Base-by-base conservation (phyloP, 1,284 basidiomycete genomes). In the Inonotus obliquus region DNA sequence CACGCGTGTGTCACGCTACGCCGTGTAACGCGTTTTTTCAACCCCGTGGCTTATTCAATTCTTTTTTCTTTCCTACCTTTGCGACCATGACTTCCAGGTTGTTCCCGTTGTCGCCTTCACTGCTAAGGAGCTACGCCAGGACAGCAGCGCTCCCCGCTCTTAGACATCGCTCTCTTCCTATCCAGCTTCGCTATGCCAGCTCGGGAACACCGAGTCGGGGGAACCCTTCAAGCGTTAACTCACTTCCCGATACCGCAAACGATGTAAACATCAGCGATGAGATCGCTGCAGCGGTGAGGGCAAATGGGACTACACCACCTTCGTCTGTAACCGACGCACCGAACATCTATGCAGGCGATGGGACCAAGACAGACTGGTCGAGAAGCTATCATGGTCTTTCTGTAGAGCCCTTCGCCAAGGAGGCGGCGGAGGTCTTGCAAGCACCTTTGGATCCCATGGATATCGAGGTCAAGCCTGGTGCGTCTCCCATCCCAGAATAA, bases 381-480 rank as follows among this genome's bases (percentile, higher is more conserved):
- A 90, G 84, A 67, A 91, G 87, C 68, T 98, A 95, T 72, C 78
- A 85, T 61, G 96, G 96, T 0, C 77, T 98, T 45, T 91, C 91
- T 7, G 75, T 80, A 2, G 78, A 87, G 70, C 88, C 95, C 1
- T 98, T 98, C 73, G 71, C 85, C 3, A 85, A 82, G 66, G 91
- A 97, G 62, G 81, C 85, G 54, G 81, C 90, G 0, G 85, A 92
- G 1, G 73, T 91, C 1, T 75, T 98, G 27, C 78, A 92, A 69
- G 83, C 87, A 7, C 90, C 93, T 2, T 69, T 98, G 23, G 84
- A 92, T 55, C 81, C 87, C 9, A 65, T 80, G 54, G 94, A 98
- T 71, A 83, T 98, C 25, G 96, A 98, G 76, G 89, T 97, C 57
- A 98, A 98, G 72, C 96, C 96, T 63, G 94, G 93, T 90, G 57